Conservation (phyloP, 2,329 filamentous ascomycete species). For the Alternaria triticimaculans region DNA sequence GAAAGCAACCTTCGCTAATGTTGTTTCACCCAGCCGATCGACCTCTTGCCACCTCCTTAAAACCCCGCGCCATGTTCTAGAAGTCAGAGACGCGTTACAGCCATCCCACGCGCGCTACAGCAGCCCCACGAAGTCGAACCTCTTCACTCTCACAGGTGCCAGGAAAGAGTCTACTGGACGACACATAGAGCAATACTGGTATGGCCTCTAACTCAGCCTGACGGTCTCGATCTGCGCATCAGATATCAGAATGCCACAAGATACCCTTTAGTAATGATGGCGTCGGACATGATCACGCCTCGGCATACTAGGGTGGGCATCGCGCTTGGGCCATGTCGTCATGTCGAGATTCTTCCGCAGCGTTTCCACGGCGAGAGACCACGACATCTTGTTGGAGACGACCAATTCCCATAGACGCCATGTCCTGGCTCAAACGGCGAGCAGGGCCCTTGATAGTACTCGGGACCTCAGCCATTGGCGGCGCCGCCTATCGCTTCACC, state of each 20-base stretch:
- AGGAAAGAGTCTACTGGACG: not conserved
- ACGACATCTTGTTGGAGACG: not conserved
- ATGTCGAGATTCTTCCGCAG: slow-evolving; percentile 10
- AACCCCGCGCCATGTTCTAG: not conserved
- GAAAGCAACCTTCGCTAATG: slow-evolving; percentile 2
- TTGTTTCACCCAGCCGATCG: slow-evolving; percentile 7
- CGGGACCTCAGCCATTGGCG: slow-evolving; percentile 42
- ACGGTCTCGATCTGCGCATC: not conserved
- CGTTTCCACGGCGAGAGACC: not conserved
- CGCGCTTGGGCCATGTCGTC: slow-evolving; percentile 14
- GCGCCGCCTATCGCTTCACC: slow-evolving; percentile 43
- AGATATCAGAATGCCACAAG: not conserved
- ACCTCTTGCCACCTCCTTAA: slow-evolving; percentile 5
- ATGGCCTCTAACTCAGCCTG: not conserved
- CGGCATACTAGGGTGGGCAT: slow-evolving; percentile 9
- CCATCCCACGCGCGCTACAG: not conserved
- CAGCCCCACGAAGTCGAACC: not conserved
- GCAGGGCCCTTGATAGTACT: slow-evolving; percentile 41
- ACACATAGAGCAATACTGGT: not conserved
- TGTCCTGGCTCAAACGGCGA: slow-evolving; percentile 40
- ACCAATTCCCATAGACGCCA: slow-evolving; percentile 9
- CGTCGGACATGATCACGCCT: not conserved
- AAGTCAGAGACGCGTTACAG: not conserved
- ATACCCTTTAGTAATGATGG: not conserved
- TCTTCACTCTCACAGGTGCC: not conserved